Conservation (phyloP, 768 basidiomycete genomes). For the Collybiopsis confluens region DNA sequence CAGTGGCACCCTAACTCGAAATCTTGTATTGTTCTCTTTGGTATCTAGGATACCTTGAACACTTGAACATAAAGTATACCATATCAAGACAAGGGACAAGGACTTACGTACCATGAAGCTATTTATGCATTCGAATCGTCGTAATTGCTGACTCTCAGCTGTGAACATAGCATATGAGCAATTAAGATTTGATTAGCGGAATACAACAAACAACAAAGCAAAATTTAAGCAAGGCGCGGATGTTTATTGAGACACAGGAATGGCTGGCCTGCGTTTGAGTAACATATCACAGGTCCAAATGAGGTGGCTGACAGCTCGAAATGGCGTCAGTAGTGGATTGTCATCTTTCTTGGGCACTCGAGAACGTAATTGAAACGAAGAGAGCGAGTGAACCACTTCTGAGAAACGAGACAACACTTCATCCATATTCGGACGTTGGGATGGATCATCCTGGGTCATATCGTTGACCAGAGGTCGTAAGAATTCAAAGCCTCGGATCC, state of each 20-base stretch:
- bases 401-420: conserved; percentile 12
- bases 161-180: too few relatives aligned
- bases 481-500: conserved; percentile 14
- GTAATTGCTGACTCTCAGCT: too few relatives aligned
- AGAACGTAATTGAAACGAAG: conserved; percentile 17
- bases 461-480: conserved; percentile 12
- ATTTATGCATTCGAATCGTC: too few relatives aligned
- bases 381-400: conserved; percentile 1
- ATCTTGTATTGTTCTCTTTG: too few relatives aligned
- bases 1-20: too few relatives aligned
- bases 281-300: neutral
- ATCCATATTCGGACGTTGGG: conserved; percentile 15
- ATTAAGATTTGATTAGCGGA: too few relatives aligned
- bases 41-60: too few relatives aligned
- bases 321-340: neutral
- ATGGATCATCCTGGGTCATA: conserved; percentile 20
- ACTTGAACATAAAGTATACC: too few relatives aligned
- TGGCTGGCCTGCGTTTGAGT: neutral
- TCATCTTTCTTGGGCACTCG: conserved; percentile 1
- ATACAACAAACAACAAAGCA: neutral
- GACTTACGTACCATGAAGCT: too few relatives aligned
- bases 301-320: neutral
- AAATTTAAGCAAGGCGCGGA: neutral
- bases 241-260: neutral
- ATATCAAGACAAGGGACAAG: too few relatives aligned